phyloP scores from a whole-genome alignment of 2,329 filamentous ascomycete species.

The Trichoderma polysporum region DNA sequence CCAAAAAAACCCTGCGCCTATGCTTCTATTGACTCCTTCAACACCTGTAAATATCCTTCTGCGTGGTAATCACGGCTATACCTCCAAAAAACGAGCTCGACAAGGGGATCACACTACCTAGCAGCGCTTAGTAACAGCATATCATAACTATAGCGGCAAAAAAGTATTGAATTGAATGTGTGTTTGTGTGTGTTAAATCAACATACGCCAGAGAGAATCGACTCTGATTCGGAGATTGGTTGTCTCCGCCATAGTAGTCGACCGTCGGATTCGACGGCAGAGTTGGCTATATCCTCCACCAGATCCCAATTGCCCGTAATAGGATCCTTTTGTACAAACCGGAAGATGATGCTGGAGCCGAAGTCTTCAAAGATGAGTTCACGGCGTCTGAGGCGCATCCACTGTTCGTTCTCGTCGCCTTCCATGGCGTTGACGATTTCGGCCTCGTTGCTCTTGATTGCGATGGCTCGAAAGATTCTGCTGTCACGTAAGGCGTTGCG shows the following conservation, averaged over 20 bases:
- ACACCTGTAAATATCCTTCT: not conserved
- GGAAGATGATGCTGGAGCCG: constrained; percentile 39
- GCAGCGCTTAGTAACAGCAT: not conserved
- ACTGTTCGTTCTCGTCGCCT: constrained; percentile 38
- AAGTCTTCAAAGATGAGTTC: constrained; percentile 42
- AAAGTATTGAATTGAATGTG: not conserved
- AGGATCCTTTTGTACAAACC: constrained; percentile 35
- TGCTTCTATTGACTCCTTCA: not conserved
- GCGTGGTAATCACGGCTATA: not conserved
- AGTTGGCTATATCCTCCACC: constrained; percentile 40
- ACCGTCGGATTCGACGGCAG: constrained; percentile 33
- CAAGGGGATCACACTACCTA: not conserved
- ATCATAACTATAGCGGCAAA: not conserved
- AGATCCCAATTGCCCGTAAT: constrained; percentile 37
- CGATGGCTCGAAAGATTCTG: constrained; percentile 41
- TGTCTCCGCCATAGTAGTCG: constrained; percentile 37
- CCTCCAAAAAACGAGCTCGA: not conserved
- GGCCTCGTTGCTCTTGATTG: constrained; percentile 37
- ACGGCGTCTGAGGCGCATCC: constrained; percentile 39
- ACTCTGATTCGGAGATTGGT: constrained; percentile 37
- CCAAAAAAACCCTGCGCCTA: not conserved
- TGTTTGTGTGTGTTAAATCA: constrained; percentile 3
- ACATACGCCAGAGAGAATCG: constrained; percentile 33
- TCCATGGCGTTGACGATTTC: constrained; percentile 36
- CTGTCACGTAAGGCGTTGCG: constrained; percentile 47